Evolutionary conservation across 768 basidiomycete genomes (phyloP), one percentile per base, ranked within the genome.

Genomic region (Tephrocybe sp.): DNA sequence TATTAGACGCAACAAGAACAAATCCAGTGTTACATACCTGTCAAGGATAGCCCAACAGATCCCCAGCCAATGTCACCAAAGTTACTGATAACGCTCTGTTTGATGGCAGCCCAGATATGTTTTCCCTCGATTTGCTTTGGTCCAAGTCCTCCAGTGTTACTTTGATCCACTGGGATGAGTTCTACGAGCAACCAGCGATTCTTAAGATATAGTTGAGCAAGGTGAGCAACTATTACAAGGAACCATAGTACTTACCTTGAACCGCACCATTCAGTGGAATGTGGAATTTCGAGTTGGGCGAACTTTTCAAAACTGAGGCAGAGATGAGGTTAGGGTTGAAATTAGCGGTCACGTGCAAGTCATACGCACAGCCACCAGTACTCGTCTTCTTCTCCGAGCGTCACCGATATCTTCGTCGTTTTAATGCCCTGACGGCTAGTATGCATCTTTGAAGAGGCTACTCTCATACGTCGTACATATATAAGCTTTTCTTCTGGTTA

Each of bases 51-150:
- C 0, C 81, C 87, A 2, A 94, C 80, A 9, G 86, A 78, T 21
- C 92, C 92, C 92, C 91, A 94, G 4, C 91, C 92, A 0, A 80
- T 74, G 61, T 93, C 90, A 2, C 92, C 92, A 61, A 92, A 94
- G 58, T 92, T 84, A 15, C 64, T 63, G 45, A 89, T 58, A 11
- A 91, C 69, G 56, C 83, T 86, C 60, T 87, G 82, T 59, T 81
- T 83, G 26, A 94, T 62, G 0, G 91, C 83, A 3, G 72, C 64
- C 68, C 80, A 90, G 43, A 94, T 78, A 16, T 78, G 75, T 58
- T 83, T 87, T n/a, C 78, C 74, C 38, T 83, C 82, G 9, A 88
- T 60, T 40, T 66, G 59, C 38, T 36, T 34, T n/a, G 26, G 24
- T 28, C 49, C 26, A 42, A 65, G 38, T n/a, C n/a, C n/a, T n/a